phyloP scores from a whole-genome alignment of 495 filamentous ascomycete genomes.

The Darksidea phi region DNA sequence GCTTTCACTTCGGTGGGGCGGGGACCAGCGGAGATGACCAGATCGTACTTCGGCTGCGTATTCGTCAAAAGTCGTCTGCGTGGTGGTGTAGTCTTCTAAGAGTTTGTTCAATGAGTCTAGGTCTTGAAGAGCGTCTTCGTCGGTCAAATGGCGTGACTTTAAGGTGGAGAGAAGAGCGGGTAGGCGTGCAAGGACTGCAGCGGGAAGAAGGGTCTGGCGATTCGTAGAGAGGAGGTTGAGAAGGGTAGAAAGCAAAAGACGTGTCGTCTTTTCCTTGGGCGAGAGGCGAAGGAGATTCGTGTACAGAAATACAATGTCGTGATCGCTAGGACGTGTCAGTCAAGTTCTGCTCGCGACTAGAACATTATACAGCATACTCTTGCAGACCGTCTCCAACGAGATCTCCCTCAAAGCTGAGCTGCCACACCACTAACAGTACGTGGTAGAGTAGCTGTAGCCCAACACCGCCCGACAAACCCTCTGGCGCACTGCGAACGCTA shows the following conservation, averaged over 20 bases:
- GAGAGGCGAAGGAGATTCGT: slow-evolving; percentile 85
- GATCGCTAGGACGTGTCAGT: slow-evolving; percentile 60
- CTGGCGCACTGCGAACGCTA: slow-evolving; percentile 56
- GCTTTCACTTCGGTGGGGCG: slow-evolving; percentile 80
- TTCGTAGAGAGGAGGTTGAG: slow-evolving; percentile 80
- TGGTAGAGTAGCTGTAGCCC: slow-evolving; percentile 94
- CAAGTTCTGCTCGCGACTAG: slow-evolving; percentile 1
- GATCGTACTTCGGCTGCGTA: slow-evolving; percentile 87
- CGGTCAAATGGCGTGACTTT: slow-evolving; percentile 76
- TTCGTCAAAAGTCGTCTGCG: slow-evolving; percentile 95
- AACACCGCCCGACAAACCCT: slow-evolving; percentile 72
- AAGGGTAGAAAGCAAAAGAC: slow-evolving; percentile 84
- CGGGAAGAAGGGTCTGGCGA: slow-evolving; percentile 72
- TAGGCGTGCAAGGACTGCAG: slow-evolving; percentile 76
- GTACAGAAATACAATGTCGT: slow-evolving; percentile 88
- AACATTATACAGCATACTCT: slow-evolving; percentile 54
- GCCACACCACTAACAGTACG: slow-evolving; percentile 88
- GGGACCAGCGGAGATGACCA: slow-evolving; percentile 91
- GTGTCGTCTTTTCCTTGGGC: slow-evolving; percentile 96
- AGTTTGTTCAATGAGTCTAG: slow-evolving; percentile 70
- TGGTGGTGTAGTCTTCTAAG: slow-evolving; percentile 90
- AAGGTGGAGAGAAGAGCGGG: slow-evolving; percentile 80
- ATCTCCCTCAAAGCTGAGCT: slow-evolving; percentile 86
- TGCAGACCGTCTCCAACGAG: slow-evolving; percentile 83
- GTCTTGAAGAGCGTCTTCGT: slow-evolving; percentile 87